Percentiles rank a stretch among this genome's conserved stretches.
Conservation (phyloP, 2,329 filamentous ascomycete species). For the Aspergillus calidoustus region DNA sequence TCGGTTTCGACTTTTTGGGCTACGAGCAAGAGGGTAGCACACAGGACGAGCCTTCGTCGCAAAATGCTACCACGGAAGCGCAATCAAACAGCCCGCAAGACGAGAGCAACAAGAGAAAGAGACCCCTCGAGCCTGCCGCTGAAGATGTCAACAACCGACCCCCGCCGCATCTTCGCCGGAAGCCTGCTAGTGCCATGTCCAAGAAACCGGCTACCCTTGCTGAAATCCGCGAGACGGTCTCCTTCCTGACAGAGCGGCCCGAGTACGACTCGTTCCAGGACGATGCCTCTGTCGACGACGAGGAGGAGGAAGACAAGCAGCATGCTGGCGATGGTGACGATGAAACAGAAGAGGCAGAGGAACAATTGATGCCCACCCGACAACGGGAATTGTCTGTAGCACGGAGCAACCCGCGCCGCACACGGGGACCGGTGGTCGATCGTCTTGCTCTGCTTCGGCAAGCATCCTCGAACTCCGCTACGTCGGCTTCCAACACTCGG, state of each 20-base stretch:
- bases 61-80: conserved; percentile 27
- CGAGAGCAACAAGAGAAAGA: conserved; percentile 45
- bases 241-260: conserved; percentile 77
- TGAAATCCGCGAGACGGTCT: conserved; percentile 83
- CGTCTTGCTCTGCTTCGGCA: conserved; percentile 49
- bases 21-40: conserved; percentile 43
- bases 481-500: conserved; percentile 31
- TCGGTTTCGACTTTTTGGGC: conserved; percentile 76
- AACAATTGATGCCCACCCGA: conserved; percentile 25
- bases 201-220: conserved; percentile 75
- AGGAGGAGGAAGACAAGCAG: conserved; percentile 58
- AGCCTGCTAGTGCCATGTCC: conserved; percentile 54
- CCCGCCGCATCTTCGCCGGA: conserved; percentile 66
- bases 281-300: conserved; percentile 53
- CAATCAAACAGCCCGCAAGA: conserved; percentile 25
- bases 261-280: conserved; percentile 59
- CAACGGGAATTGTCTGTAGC: conserved; percentile 32
- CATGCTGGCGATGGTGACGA: conserved; percentile 33
- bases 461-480: conserved; percentile 49
- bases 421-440: conserved; percentile 49
- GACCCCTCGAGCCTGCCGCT: conserved; percentile 43
- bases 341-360: conserved; percentile 25
- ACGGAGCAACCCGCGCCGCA: conserved; percentile 43
- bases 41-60: conserved; percentile 39
- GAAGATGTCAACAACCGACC: conserved; percentile 56